A percentile compares a stretch with the other conserved stretches of the same genome.
Evolutionary conservation across 805 yeast species (phyloP).

Genomic region (Wickerhamomyces silvicola): DNA sequence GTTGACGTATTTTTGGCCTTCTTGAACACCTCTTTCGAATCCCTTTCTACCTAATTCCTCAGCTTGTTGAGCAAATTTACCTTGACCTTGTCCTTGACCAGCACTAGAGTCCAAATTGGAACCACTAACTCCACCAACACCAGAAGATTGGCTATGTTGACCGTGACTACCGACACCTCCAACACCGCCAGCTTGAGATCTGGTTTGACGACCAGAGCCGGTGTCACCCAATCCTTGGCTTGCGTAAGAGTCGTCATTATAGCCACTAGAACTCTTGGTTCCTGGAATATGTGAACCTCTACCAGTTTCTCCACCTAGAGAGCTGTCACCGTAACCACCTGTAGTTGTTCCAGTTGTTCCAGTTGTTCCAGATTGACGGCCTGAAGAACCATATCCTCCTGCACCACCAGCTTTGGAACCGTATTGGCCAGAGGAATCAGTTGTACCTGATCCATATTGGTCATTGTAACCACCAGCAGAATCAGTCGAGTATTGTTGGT

Average conservation of each 20-base stretch:
- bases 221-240: conserved; percentile 1
- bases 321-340: conserved; percentile 1
- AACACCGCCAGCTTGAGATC: conserved; percentile 15
- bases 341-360: conserved; percentile 1
- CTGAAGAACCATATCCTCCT: background rate
- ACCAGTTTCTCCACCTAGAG: background rate
- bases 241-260: background rate
- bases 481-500: conserved; percentile 16
- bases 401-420: background rate
- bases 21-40: conserved; percentile 15
- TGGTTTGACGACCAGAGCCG: conserved; percentile 17
- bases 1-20: conserved; percentile 21
- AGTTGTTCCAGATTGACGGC: background rate
- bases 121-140: conserved; percentile 3
- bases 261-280: too few relatives aligned
- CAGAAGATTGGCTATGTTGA: conserved; percentile 2
- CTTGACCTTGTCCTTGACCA: conserved; percentile 6
- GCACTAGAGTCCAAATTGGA: background rate
- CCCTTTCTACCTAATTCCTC: conserved; percentile 19
- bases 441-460: too few relatives aligned
- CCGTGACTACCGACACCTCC: background rate
- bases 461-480: too few relatives aligned
- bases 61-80: conserved; percentile 11
- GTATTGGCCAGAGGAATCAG: conserved; percentile 3
- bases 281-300: background rate